A percentile compares a stretch with the other conserved stretches of the same genome.
phyloP scores from a whole-genome alignment of 1,139 yeast genomes.

The Blastobotrys niveus region DNA sequence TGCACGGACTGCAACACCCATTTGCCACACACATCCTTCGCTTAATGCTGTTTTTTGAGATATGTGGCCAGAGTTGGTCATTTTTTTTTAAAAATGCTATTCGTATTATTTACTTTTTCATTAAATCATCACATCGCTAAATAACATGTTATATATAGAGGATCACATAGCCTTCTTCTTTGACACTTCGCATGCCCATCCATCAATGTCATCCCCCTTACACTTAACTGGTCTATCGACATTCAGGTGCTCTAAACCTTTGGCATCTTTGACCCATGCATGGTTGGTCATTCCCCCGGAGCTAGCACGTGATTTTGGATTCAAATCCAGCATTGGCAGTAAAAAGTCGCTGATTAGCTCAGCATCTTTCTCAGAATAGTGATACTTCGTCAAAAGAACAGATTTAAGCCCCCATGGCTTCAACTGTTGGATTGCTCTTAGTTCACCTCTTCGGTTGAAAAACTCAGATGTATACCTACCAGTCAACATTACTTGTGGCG shows the following conservation, averaged over 20 bases:
- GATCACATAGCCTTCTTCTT: no score
- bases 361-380: conserved; percentile 51
- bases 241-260: conserved; percentile 49
- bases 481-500: conserved; percentile 45
- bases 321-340: conserved; percentile 63
- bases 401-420: conserved; percentile 64
- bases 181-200: conserved; percentile 56
- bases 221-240: conserved; percentile 55
- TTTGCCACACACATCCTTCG: no score
- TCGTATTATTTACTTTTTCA: no score
- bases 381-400: conserved; percentile 69
- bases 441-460: conserved; percentile 50
- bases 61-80: no score
- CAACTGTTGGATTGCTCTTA: conserved; percentile 55
- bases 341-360: conserved; percentile 56
- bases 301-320: conserved; percentile 68
- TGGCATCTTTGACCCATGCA: conserved; percentile 65
- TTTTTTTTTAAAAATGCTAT: no score
- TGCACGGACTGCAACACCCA: no score
- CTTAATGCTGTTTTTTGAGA: no score
- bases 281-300: conserved; percentile 79
- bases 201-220: conserved; percentile 67
- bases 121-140: no score
- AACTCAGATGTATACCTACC: conserved; percentile 51
- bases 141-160: no score